phyloP scores from a whole-genome alignment of 441 rosid species.

The Syzygium syzygioides region DNA sequence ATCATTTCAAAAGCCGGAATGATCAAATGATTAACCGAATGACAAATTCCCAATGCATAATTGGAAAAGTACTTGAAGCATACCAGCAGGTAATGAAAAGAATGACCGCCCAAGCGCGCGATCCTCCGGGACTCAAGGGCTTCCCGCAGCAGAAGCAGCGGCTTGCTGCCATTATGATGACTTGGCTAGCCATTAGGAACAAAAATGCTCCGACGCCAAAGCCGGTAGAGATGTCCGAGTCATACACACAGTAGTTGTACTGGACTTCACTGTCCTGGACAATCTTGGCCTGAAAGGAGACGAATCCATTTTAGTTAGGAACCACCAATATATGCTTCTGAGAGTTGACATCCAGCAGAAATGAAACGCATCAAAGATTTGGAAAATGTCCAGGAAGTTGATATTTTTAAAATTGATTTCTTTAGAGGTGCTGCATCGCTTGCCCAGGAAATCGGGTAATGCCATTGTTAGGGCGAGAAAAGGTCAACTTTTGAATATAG shows the following conservation, averaged over 20 bases:
- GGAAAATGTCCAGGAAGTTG: neutral
- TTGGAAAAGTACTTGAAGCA: neutral
- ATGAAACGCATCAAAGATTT: neutral
- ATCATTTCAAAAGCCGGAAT: neutral
- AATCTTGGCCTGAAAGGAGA: constrained; percentile 48
- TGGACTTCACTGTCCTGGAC: constrained; percentile 35
- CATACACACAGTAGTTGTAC: constrained; percentile 50
- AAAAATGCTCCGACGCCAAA: constrained; percentile 51
- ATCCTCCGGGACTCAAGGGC: constrained; percentile 51
- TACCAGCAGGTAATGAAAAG: constrained; percentile 61
- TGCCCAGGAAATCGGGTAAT: neutral
- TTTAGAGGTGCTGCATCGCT: neutral
- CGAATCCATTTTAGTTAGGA: neutral
- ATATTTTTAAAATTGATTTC: neutral
- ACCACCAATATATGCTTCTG: neutral
- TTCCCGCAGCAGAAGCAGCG: constrained; percentile 63
- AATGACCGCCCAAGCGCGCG: constrained; percentile 53
- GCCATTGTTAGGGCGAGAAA: neutral
- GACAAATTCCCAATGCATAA: neutral
- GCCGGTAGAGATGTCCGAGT: constrained; percentile 64
- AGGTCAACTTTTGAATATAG: neutral
- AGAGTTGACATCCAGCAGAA: neutral
- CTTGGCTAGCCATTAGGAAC: constrained; percentile 53
- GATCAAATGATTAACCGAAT: neutral
- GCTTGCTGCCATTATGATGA: constrained; percentile 45